Evolutionary conservation across 148 eudicot genomes (phyloP), one percentile per base, ranked within the genome.

Genomic region (Nepenthes mirabilis): DNA sequence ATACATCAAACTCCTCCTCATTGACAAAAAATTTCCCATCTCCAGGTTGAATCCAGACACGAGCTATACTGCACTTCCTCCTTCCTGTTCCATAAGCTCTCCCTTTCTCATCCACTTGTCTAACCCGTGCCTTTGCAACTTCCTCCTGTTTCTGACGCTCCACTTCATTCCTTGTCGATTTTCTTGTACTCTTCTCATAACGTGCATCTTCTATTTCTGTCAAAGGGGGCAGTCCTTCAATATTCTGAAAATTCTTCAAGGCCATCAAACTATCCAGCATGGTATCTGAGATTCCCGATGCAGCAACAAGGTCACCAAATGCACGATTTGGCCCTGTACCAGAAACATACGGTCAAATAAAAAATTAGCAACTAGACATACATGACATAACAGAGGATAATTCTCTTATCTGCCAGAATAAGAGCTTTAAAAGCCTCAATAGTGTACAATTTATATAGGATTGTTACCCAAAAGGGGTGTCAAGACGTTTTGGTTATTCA

Each of bases 21-120:
- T 91, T 91, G 9, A 91, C 74, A 34, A 61, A 36, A 70, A 88
- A 83, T 33, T 82, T 83, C 6, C 98, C 98, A 37, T 82, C 86
- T 35, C 98, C 98, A 53, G 98, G 98, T 68, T 91, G 76, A 67
- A 91, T 72, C 94, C 96, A 91, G 35, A 91, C 98, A 63, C 90
- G 84, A 58, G 98, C 98, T 36, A 88, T 78, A 62, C 98, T 88
- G 57, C 96, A 88, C 73, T 91, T 91, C 69, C 98, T 81, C 70
- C 66, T 83, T 70, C 98, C 98, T 23, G 96, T 88, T 43, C 96
- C 98, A 72, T 91, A 91, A 62, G 98, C 96, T 76, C 96, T 88
- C 61, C 94, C 98, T 69, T 91, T 80, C 14, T 70, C 83, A 60
- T 88, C 98, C 33, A 91, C 86, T 68, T 74, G 59, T 67, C 86